Percentiles rank a stretch among this genome's conserved stretches.
Evolutionary conservation across 352 stramenopile species (phyloP).

Genomic region (Pythium monospermum): DNA sequence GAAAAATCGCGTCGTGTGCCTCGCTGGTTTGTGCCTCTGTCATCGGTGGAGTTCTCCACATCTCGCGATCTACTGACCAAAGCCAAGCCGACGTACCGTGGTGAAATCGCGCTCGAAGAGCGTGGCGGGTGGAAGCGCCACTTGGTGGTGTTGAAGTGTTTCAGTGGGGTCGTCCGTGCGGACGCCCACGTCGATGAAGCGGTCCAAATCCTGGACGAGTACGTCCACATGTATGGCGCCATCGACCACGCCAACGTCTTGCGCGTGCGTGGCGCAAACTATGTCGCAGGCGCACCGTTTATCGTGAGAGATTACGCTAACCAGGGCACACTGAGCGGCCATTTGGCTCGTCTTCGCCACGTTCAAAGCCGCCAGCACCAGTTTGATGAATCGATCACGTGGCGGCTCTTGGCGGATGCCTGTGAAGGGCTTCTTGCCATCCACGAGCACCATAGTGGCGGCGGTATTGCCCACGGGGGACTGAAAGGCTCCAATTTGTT

Average conservation of each 20-base stretch:
- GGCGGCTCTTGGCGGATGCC: conserved; percentile 52
- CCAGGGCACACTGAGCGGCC: conserved; percentile 45
- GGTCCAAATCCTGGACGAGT: conserved; percentile 36
- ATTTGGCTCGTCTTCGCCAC: conserved; percentile 32
- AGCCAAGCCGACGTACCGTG: conserved; percentile 45
- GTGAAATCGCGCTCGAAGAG: conserved; percentile 30
- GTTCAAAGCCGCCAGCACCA: conserved; percentile 24
- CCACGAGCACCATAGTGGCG: conserved; percentile 43
- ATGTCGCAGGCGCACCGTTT: conserved; percentile 39
- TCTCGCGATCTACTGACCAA: conserved; percentile 26
- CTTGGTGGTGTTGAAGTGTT: conserved; percentile 48
- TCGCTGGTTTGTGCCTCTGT: conserved; percentile 49
- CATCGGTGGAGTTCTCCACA: conserved; percentile 46
- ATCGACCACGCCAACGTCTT: conserved; percentile 59
- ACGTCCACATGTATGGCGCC: conserved; percentile 38
- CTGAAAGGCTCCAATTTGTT: conserved; percentile 66
- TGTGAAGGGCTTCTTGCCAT: conserved; percentile 59
- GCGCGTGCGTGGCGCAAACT: conserved; percentile 50
- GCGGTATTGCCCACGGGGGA: conserved; percentile 46
- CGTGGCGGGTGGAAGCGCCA: conserved; percentile 28
- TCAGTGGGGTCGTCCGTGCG: conserved; percentile 31
- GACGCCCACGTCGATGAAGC: conserved; percentile 44
- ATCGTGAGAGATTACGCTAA: conserved; percentile 59
- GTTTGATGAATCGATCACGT: conserved; percentile 32
- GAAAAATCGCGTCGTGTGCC: conserved; percentile 39